These are phyloP conservation scores for Phaseolus lunatus DNA, from an alignment of 306 rosid species.

Conservation along the genomic window DNA sequence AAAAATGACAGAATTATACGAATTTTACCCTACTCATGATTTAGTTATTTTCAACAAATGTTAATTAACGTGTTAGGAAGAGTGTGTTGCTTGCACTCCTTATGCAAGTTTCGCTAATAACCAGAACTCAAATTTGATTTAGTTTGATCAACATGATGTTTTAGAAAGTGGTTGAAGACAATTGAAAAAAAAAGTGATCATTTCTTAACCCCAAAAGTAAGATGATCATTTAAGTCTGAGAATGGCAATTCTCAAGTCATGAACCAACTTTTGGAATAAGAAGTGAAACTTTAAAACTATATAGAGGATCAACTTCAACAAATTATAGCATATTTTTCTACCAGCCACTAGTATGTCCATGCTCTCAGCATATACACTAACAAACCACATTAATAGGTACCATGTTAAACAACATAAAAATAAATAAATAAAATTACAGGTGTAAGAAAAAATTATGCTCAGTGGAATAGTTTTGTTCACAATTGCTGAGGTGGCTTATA, in stretches of 20 bases:
- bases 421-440: conserved; percentile 9
- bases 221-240: too few species aligned
- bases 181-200: not conserved
- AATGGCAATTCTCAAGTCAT: too few species aligned
- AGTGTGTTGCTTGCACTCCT: too few species aligned
- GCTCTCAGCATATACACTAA: conserved; percentile 40
- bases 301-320: conserved; percentile 18
- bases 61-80: too few species aligned
- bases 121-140: not conserved
- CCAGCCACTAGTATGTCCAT: conserved; percentile 43
- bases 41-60: too few species aligned
- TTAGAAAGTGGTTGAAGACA: not conserved
- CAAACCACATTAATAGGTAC: conserved; percentile 44
- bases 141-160: not conserved
- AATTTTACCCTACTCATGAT: too few species aligned
- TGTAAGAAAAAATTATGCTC: conserved; percentile 42
- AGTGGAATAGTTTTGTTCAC: conserved; percentile 16
- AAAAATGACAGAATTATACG: too few species aligned
- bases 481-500: conserved; percentile 42
- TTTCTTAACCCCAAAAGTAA: not conserved
- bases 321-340: conserved; percentile 34
- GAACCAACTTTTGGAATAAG: not conserved
- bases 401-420: conserved; percentile 34
- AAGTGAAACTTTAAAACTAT: not conserved
- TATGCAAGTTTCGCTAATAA: not conserved